Evolutionary conservation across 352 stramenopile genomes (phyloP), one percentile per base, ranked within the genome.

Genomic region (Pythium pyrilobum): DNA sequence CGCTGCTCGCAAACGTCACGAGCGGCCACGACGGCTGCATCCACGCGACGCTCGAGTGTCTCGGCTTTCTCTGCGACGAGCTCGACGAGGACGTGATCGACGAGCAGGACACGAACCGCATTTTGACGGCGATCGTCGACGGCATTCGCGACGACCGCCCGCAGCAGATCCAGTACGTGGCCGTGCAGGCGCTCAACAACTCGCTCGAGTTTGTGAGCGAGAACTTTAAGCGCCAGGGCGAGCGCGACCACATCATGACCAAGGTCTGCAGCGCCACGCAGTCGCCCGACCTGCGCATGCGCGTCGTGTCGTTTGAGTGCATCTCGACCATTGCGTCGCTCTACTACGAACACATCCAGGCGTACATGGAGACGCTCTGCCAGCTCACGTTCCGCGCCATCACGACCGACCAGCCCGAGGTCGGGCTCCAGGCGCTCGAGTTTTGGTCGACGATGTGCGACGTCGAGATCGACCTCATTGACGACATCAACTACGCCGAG

Each of bases 391-490:
- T 97, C 51, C 71, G 78, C 36, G 96, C 94, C 2, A 98, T 99
- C 69, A 81, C 86, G 24, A 82, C 77, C 44, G 92, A 98, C 64
- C 92, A 97, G 59, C 71, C 77, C 23, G 84, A 95, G 50, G 96
- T 98, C 16, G 90, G 91, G 0, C 82, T 97, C 28, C 81, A 97
- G 66, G 97, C 96, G 36, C 94, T 99, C 58, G 96, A 99, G 74
- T 98, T 99, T 63, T 99, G 96, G 96, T 97, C 78, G 44, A 98
- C 96, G 16, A 91, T 99, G 56, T 98, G 88, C 63, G 95, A 98
- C 55, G 89, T 97, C 20, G 96, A 99, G 62, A 74, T 97, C 33
- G 92, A 98, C 29, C 67, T 98, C 37, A 78, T 97, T 10, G 90
- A 97, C 25, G 85, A 98, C 56, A 88, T 91, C 54, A 74, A 83